These are phyloP conservation scores for Cydonia oblonga DNA, from an alignment of 331 rosid species.

Conservation along the genomic window DNA sequence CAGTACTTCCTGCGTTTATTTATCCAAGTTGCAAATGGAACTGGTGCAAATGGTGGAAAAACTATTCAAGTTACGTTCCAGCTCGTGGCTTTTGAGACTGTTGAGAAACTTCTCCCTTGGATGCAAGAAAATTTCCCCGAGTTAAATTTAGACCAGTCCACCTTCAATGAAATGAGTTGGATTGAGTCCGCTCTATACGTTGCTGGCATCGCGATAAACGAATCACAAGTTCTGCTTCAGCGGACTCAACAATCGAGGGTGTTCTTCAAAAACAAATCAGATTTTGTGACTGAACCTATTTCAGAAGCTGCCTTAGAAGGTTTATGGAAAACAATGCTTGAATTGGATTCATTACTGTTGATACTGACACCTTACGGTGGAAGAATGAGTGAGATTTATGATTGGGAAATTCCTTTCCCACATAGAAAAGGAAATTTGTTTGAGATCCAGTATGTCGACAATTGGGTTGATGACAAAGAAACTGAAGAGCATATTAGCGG, in stretches of 20 bases:
- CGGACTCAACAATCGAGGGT: neutral
- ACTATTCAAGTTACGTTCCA: no score
- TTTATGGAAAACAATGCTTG: conserved; percentile 6
- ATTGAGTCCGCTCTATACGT: conserved; percentile 12
- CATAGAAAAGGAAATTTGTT: conserved; percentile 15
- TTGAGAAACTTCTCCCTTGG: conserved; percentile 1
- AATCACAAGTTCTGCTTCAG: conserved; percentile 5
- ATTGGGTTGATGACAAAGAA: conserved; percentile 4
- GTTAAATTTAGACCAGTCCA: neutral
- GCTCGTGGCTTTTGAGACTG: no score
- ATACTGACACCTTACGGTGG: conserved; percentile 22
- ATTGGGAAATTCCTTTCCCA: conserved; percentile 19
- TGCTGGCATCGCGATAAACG: conserved; percentile 1
- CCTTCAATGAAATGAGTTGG: conserved; percentile 26
- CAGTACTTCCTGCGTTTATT: no score
- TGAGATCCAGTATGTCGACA: conserved; percentile 8
- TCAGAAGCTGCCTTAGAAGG: conserved; percentile 5
- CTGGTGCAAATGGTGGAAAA: neutral
- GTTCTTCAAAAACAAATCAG: conserved; percentile 22
- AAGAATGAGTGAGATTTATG: conserved; percentile 20
- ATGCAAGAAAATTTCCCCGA: conserved; percentile 16
- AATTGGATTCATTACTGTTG: neutral
- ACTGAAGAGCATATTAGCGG: neutral
- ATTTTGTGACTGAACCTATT: conserved; percentile 16
- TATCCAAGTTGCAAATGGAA: neutral